Percentiles rank a stretch among this genome's conserved stretches.
These are phyloP conservation scores for Chytriomyces sp. DNA, from an alignment of 192 early-diverging fungal species.

Conservation along the genomic window DNA sequence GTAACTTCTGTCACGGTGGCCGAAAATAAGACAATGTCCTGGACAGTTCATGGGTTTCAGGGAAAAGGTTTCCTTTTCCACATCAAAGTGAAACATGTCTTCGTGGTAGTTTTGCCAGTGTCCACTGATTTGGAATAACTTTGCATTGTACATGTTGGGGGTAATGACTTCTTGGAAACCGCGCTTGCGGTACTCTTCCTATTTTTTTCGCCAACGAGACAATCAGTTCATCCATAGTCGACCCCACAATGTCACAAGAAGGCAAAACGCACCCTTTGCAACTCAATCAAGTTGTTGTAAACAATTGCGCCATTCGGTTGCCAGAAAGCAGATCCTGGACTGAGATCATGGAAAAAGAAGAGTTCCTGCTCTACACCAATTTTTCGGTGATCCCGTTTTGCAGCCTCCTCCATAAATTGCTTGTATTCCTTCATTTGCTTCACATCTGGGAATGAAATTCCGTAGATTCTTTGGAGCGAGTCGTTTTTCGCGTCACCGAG, in stretches of 20 bases:
- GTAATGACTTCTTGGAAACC: conserved; percentile 96
- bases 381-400: conserved; percentile 94
- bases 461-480: conserved; percentile 96
- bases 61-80: conserved; percentile 96
- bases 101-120: conserved; percentile 96
- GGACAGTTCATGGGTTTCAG: conserved; percentile 99
- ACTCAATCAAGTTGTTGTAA: conserved; percentile 91
- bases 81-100: conserved; percentile 91
- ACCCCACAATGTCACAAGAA: not conserved
- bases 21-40: conserved; percentile 97
- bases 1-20: conserved; percentile 88
- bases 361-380: conserved; percentile 97
- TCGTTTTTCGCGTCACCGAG: conserved; percentile 96
- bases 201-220: not conserved
- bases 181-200: conserved; percentile 81
- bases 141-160: conserved; percentile 97
- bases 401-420: conserved; percentile 94
- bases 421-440: conserved; percentile 96
- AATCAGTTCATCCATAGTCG: not conserved
- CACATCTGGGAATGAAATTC: conserved; percentile 97
- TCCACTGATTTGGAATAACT: conserved; percentile 94
- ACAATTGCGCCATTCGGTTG: conserved; percentile 91
- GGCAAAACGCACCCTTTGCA: conserved; percentile 68
- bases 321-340: conserved; percentile 92
- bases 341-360: conserved; percentile 96